Conservation (phyloP, 768 basidiomycete species). For the Gloeostereum incarnatum region DNA sequence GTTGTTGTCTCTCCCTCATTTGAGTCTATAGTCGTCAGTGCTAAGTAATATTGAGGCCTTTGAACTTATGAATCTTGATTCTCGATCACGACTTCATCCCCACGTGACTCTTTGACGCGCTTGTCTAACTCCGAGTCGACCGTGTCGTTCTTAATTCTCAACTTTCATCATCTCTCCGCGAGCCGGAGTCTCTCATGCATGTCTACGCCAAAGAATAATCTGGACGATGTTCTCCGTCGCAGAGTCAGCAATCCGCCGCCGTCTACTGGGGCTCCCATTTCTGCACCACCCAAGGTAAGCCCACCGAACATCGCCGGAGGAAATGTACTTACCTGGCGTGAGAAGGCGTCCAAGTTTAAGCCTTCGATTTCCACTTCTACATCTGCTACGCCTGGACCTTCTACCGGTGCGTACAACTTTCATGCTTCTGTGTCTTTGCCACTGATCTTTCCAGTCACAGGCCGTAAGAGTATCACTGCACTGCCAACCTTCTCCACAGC, state of each 20-base stretch:
- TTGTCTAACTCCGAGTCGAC: too few relatives aligned
- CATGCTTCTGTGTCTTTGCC: conserved; percentile 3
- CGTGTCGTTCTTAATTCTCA: too few relatives aligned
- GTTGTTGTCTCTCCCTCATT: too few relatives aligned
- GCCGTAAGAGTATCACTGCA: conserved; percentile 14
- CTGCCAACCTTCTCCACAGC: conserved; percentile 38
- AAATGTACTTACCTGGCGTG: conserved; percentile 3
- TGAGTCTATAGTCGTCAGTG: too few relatives aligned
- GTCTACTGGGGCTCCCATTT: conserved; percentile 3
- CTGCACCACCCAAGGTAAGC: conserved; percentile 13
- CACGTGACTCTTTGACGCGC: too few relatives aligned
- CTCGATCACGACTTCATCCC: too few relatives aligned
- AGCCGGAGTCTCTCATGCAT: too few relatives aligned
- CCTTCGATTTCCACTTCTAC: conserved; percentile 20
- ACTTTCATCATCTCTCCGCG: too few relatives aligned
- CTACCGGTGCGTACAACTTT: not conserved
- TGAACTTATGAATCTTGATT: too few relatives aligned
- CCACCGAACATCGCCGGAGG: conserved; percentile 14
- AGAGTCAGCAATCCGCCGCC: conserved; percentile 7
- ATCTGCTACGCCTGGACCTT: conserved; percentile 1
- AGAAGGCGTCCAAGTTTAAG: conserved; percentile 32
- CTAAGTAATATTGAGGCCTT: too few relatives aligned
- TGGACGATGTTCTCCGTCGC: conserved; percentile 27
- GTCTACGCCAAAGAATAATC: conserved; percentile 30
- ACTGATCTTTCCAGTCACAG: conserved; percentile 9